Evolutionary conservation across 2,329 filamentous ascomycete species (phyloP).

Genomic region (Aspergillus sp.): DNA sequence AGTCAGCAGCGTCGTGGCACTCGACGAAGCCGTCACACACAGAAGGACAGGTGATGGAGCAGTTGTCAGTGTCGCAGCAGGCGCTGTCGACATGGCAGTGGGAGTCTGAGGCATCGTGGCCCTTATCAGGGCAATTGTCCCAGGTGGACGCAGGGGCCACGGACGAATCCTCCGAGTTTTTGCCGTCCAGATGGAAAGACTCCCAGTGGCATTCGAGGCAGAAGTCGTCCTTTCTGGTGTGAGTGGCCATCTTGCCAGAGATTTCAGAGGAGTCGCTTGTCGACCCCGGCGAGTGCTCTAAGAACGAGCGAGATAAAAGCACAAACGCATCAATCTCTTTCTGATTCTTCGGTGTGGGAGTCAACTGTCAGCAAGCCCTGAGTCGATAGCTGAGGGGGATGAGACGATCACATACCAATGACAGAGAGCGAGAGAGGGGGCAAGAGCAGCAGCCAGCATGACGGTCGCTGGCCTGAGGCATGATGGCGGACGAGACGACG

Average conservation of each 20-base stretch:
- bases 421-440: constrained; percentile 10
- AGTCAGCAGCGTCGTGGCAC: constrained; percentile 43
- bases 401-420: constrained; percentile 22
- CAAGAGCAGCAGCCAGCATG: constrained; percentile 16
- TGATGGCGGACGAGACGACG: constrained; percentile 17
- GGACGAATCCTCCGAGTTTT: constrained; percentile 30
- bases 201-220: constrained; percentile 50
- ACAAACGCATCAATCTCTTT: constrained; percentile 14
- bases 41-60: constrained; percentile 43
- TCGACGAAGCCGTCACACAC: constrained; percentile 48
- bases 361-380: constrained; percentile 6
- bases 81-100: constrained; percentile 38
- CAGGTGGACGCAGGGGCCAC: constrained; percentile 31
- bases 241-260: constrained; percentile 35
- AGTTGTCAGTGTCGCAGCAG: constrained; percentile 47
- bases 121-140: constrained; percentile 33
- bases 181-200: constrained; percentile 40
- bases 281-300: constrained; percentile 9
- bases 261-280: constrained; percentile 3
- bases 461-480: constrained; percentile 24
- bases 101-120: constrained; percentile 32
- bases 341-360: neutral
- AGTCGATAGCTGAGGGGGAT: neutral
- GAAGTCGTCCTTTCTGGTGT: constrained; percentile 38
- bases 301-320: constrained; percentile 11